Percentiles rank a stretch among this genome's conserved stretches.
These are phyloP conservation scores for Scheffersomyces ergatensis DNA, from an alignment of 805 yeast species.

Conservation along the genomic window DNA sequence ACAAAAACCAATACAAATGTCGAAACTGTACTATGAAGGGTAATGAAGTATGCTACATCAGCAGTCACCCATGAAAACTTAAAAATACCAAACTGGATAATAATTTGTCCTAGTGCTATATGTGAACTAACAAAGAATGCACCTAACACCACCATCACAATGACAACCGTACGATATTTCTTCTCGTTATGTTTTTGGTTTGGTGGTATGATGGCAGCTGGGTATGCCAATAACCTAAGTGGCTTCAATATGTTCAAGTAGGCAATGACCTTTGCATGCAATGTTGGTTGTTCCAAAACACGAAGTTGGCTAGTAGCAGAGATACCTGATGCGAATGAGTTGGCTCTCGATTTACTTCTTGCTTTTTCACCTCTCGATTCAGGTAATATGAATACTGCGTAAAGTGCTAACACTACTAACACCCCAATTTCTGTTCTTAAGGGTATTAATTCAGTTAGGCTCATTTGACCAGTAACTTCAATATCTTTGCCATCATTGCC, in stretches of 20 bases:
- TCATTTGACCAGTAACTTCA: too few relatives aligned
- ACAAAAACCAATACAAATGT: conserved; percentile 45
- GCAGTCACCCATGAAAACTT: conserved; percentile 51
- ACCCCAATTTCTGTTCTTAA: conserved; percentile 29
- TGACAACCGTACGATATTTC: conserved; percentile 25
- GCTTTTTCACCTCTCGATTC: conserved; percentile 60
- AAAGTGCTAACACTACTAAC: conserved; percentile 25
- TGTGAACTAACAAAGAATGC: conserved; percentile 24
- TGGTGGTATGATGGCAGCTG: conserved; percentile 23
- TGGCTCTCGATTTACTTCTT: conserved; percentile 29
- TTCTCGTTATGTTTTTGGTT: conserved; percentile 8
- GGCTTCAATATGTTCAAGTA: conserved; percentile 32
- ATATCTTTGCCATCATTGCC: too few relatives aligned
- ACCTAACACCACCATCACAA: conserved; percentile 46
- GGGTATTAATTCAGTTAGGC: conserved; percentile 31
- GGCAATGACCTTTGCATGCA: background rate
- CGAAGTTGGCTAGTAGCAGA: conserved; percentile 3
- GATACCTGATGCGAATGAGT: conserved; percentile 4
- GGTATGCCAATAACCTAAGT: conserved; percentile 50
- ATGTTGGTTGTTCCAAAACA: background rate
- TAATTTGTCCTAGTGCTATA: conserved; percentile 36
- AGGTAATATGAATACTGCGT: conserved; percentile 36
- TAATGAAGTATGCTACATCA: conserved; percentile 50
- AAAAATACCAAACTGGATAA: conserved; percentile 53
- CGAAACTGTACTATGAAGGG: conserved; percentile 37